A percentile compares a stretch with the other conserved stretches of the same genome.
Conservation (phyloP, 208 protist genomes). For the Trypanosoma caninum region DNA sequence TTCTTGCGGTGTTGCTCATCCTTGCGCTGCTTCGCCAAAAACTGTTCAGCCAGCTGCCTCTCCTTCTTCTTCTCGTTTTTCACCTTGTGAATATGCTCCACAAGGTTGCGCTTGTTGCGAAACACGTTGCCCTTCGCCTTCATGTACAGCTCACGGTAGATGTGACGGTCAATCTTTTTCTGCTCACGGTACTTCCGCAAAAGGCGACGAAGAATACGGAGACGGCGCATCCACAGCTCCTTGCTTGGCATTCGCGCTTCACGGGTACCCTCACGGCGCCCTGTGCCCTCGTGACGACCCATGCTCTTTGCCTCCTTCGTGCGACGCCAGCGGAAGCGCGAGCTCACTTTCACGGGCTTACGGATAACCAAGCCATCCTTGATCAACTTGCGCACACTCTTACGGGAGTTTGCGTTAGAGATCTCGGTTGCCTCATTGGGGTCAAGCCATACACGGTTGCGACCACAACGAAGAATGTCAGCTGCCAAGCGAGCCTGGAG, state of each 20-base stretch:
- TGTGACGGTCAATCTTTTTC: slow-evolving; percentile 98
- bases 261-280: slow-evolving; percentile 96
- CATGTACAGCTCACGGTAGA: slow-evolving; percentile 98
- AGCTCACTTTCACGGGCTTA: slow-evolving; percentile 95
- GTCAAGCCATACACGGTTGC: slow-evolving; percentile 97
- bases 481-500: slow-evolving; percentile 98
- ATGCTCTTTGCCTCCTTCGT: slow-evolving; percentile 91
- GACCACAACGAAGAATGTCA: slow-evolving; percentile 97
- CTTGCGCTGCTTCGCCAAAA: slow-evolving; percentile 66
- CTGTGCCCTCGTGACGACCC: slow-evolving; percentile 93
- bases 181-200: slow-evolving; percentile 97
- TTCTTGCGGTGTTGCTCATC: slow-evolving; percentile 70
- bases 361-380: slow-evolving; percentile 97
- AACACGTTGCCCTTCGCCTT: slow-evolving; percentile 99
- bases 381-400: slow-evolving; percentile 96
- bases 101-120: slow-evolving; percentile 99
- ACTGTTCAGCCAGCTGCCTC: slow-evolving; percentile 92
- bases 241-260: slow-evolving; percentile 98
- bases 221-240: slow-evolving; percentile 97
- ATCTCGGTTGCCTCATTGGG: slow-evolving; percentile 98
- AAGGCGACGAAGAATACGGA: slow-evolving; percentile 96
- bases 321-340: slow-evolving; percentile 90
- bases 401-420: slow-evolving; percentile 96
- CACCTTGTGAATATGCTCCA: slow-evolving; percentile 98
- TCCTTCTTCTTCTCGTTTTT: slow-evolving; percentile 96